These are phyloP conservation scores for Rosa persica DNA, from an alignment of 306 rosid genomes.

Conservation along the genomic window DNA sequence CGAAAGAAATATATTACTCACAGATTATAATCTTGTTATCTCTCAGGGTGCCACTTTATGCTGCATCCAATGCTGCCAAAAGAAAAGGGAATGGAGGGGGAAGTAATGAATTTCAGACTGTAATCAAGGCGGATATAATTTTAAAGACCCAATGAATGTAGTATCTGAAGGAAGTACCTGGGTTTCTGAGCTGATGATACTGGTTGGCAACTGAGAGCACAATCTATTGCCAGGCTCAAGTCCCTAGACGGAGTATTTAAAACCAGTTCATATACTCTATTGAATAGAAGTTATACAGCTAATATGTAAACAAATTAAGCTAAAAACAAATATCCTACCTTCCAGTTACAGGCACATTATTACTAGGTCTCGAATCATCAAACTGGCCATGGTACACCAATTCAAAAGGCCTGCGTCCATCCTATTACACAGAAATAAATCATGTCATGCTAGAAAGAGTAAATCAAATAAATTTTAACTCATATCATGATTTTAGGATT, in stretches of 20 bases:
- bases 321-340: constrained; percentile 51
- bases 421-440: constrained; percentile 46
- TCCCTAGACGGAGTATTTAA: constrained; percentile 48
- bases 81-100: constrained; percentile 18
- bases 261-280: constrained; percentile 27
- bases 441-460: not conserved
- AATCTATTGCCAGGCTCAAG: constrained; percentile 78
- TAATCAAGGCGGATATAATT: constrained; percentile 7
- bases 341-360: constrained; percentile 69
- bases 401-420: constrained; percentile 95
- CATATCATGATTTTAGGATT: constrained; percentile 2
- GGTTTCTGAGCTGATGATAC: constrained; percentile 65
- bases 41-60: constrained; percentile 93
- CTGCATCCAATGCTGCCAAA: constrained; percentile 87
- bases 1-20: no score
- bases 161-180: constrained; percentile 38
- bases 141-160: constrained; percentile 10
- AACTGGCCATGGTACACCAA: constrained; percentile 93
- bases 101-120: constrained; percentile 21
- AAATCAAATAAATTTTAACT: not conserved
- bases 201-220: constrained; percentile 82
- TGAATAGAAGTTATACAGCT: constrained; percentile 22
- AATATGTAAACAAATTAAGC: not conserved
- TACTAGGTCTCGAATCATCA: constrained; percentile 95
- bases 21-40: constrained; percentile 8